phyloP scores from a whole-genome alignment of 805 yeast species.

The Lachancea sp. region DNA sequence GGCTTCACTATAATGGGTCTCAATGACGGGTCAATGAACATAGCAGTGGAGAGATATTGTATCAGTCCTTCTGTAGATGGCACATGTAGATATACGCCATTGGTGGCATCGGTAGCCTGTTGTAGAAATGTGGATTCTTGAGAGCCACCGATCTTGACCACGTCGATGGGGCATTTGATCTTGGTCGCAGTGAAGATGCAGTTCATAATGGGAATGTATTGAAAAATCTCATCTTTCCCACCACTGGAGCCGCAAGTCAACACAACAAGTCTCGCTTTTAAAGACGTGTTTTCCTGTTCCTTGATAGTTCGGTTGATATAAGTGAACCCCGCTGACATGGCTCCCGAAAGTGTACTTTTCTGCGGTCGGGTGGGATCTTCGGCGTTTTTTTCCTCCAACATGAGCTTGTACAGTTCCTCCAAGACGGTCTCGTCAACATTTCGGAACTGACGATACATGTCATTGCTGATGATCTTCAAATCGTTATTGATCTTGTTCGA shows the following conservation, averaged over 20 bases:
- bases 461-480: constrained; percentile 38
- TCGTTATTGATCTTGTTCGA: constrained; percentile 17
- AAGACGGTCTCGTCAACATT: constrained; percentile 70
- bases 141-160: constrained; percentile 57
- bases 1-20: constrained; percentile 75
- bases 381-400: constrained; percentile 31
- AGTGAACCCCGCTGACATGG: constrained; percentile 74
- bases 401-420: constrained; percentile 45
- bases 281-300: constrained; percentile 36
- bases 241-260: constrained; percentile 45
- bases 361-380: constrained; percentile 28
- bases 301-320: constrained; percentile 64
- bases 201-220: constrained; percentile 91
- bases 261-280: constrained; percentile 61
- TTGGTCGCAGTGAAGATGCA: constrained; percentile 94
- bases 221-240: constrained; percentile 67
- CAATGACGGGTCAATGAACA: constrained; percentile 78
- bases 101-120: constrained; percentile 93
- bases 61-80: constrained; percentile 68
- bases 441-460: constrained; percentile 82
- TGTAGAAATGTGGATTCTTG: constrained; percentile 74
- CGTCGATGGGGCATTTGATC: constrained; percentile 82
- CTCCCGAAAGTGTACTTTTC: constrained; percentile 60
- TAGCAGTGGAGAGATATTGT: constrained; percentile 76
- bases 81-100: constrained; percentile 75